Conservation (phyloP, 2,329 filamentous ascomycete genomes). For the Aspergillus pseudoglaucus region DNA sequence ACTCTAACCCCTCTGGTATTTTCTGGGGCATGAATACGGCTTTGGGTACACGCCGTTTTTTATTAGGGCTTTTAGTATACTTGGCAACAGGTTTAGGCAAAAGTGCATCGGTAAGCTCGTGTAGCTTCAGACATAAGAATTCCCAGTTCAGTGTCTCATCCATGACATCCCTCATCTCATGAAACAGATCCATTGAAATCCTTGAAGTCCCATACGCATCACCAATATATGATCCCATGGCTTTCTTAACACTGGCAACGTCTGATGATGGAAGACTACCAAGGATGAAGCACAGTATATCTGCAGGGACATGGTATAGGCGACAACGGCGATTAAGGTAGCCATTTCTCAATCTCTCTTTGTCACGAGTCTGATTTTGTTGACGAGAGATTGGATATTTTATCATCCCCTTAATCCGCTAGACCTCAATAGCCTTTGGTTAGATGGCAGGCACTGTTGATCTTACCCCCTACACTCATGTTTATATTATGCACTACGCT, state of each 20-base stretch:
- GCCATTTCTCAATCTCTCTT: neutral
- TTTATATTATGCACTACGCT: neutral
- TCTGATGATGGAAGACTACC: neutral
- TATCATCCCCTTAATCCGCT: neutral
- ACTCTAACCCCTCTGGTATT: neutral
- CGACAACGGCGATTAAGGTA: neutral
- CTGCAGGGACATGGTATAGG: neutral
- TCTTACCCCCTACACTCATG: neutral
- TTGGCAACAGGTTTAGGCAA: too few relatives aligned
- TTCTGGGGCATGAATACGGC: too few relatives aligned
- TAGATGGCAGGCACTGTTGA: neutral
- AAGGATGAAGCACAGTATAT: neutral
- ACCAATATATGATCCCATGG: neutral
- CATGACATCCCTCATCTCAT: neutral
- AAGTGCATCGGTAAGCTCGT: neutral
- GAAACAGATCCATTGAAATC: neutral
- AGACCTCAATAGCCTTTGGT: neutral
- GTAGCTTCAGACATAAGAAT: neutral
- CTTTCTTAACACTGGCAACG: neutral
- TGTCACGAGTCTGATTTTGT: neutral
- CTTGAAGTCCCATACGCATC: neutral
- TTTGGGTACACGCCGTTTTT: too few relatives aligned
- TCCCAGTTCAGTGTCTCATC: neutral
- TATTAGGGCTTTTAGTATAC: too few relatives aligned
- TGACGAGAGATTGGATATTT: neutral